A percentile compares a stretch with the other conserved stretches of the same genome.
Evolutionary conservation across 2,329 filamentous ascomycete genomes (phyloP).

Genomic region (Hymenoscyphus fructigenus): DNA sequence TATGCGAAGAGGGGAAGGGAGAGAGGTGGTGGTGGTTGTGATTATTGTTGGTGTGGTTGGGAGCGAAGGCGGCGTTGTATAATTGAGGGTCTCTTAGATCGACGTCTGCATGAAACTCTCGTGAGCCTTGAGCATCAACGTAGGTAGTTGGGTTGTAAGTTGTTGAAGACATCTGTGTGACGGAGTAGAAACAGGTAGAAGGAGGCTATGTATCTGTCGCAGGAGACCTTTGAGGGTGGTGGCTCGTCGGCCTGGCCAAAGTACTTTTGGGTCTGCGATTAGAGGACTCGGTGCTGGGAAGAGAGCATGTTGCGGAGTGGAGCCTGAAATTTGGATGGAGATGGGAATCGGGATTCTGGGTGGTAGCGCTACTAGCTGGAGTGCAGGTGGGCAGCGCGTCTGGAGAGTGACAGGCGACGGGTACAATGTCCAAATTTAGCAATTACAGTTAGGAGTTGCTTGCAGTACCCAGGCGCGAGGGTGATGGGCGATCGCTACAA

Average conservation of each 20-base stretch:
- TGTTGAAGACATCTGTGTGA: slow-evolving; percentile 35
- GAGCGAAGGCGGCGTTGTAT: slow-evolving; percentile 23
- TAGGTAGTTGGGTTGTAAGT: slow-evolving; percentile 27
- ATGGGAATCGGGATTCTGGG: background rate
- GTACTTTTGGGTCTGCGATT: slow-evolving; percentile 19
- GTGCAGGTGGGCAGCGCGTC: background rate
- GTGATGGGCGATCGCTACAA: background rate
- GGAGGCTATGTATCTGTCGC: slow-evolving; percentile 33
- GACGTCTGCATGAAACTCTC: slow-evolving; percentile 27
- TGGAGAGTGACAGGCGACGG: background rate
- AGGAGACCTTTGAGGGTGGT: slow-evolving; percentile 22
- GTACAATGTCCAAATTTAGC: background rate
- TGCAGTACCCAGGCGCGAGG: background rate
- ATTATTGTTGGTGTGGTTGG: slow-evolving; percentile 5
- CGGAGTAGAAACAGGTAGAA: slow-evolving; percentile 16
- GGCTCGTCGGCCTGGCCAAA: slow-evolving; percentile 23
- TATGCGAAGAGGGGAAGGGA: slow-evolving; percentile 31
- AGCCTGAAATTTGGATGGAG: background rate
- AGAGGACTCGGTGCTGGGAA: slow-evolving; percentile 26
- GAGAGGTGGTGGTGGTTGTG: slow-evolving; percentile 26
- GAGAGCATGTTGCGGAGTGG: slow-evolving; percentile 26
- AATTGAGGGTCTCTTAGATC: slow-evolving; percentile 27
- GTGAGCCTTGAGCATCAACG: slow-evolving; percentile 28
- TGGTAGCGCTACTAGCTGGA: background rate
- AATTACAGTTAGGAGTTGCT: background rate